These are phyloP conservation scores for Microbotryum silenes-acaulis DNA, from an alignment of 1,284 basidiomycete species.

Conservation along the genomic window DNA sequence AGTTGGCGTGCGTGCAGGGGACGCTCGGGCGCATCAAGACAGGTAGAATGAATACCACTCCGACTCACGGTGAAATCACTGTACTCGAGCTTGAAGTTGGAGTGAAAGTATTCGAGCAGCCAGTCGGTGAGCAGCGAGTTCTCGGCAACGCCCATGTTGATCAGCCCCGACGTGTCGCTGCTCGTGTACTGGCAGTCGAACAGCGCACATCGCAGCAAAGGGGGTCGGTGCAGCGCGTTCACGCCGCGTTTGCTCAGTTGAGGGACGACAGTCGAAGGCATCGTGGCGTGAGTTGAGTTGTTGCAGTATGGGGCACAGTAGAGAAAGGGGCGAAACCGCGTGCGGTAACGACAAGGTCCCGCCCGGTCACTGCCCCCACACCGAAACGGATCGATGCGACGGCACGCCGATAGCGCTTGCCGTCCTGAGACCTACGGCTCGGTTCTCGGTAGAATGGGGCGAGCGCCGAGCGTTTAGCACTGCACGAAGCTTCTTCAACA, in stretches of 20 bases:
- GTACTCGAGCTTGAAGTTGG: slow-evolving; percentile 32
- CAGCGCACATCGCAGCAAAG: slow-evolving; percentile 25
- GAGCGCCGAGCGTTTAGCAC: too few species aligned
- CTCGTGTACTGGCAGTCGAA: slow-evolving; percentile 26
- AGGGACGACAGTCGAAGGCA: too few species aligned
- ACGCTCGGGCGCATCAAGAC: slow-evolving; percentile 29
- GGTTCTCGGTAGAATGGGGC: too few species aligned
- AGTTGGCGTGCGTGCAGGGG: neutral
- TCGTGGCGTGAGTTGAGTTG: too few species aligned
- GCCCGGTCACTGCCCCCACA: too few species aligned
- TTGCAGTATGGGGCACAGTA: too few species aligned
- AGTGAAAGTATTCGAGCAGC: slow-evolving; percentile 37
- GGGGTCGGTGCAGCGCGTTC: slow-evolving; percentile 22
- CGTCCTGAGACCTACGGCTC: too few species aligned
- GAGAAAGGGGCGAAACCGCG: too few species aligned
- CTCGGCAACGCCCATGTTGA: slow-evolving; percentile 45
- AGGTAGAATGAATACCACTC: slow-evolving; percentile 30
- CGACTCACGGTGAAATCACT: slow-evolving; percentile 17
- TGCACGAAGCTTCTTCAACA: too few species aligned
- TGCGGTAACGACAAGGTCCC: too few species aligned
- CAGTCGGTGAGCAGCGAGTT: slow-evolving; percentile 38
- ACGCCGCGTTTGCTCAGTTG: slow-evolving; percentile 8
- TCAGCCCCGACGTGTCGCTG: slow-evolving; percentile 41
- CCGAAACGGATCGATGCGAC: too few species aligned
- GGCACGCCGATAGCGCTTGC: too few species aligned